Evolutionary conservation across 768 basidiomycete species (phyloP).

Genomic region (Gloeostereum incarnatum): DNA sequence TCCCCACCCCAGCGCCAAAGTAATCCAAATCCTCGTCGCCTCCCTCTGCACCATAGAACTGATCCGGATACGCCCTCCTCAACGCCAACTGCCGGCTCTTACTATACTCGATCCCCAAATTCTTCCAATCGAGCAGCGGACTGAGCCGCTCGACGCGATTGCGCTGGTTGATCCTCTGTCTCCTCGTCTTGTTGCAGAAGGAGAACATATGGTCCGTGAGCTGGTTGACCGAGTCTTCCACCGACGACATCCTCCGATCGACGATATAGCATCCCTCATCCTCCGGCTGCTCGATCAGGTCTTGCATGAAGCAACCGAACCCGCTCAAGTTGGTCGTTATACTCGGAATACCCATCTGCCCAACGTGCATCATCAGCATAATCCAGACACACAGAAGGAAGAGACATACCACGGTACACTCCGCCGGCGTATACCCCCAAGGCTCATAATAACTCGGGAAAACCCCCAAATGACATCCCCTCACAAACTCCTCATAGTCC

Average conservation of each 20-base stretch:
- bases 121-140: slow-evolving; percentile 97
- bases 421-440: slow-evolving; percentile 95
- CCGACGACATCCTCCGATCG: slow-evolving; percentile 80
- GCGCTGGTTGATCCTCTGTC: slow-evolving; percentile 97
- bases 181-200: slow-evolving; percentile 77
- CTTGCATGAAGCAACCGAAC: slow-evolving; percentile 98
- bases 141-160: slow-evolving; percentile 94
- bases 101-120: slow-evolving; percentile 92
- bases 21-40: slow-evolving; percentile 30
- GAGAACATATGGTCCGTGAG: slow-evolving; percentile 67
- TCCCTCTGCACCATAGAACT: slow-evolving; percentile 59
- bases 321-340: slow-evolving; percentile 97
- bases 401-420: slow-evolving; percentile 86
- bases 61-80: slow-evolving; percentile 90
- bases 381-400: not conserved
- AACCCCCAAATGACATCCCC: slow-evolving; percentile 96
- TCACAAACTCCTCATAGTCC: slow-evolving; percentile 98
- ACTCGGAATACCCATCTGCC: slow-evolving; percentile 93
- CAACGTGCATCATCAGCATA: slow-evolving; percentile 5
- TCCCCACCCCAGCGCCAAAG: slow-evolving; percentile 57
- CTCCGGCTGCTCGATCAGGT: slow-evolving; percentile 88
- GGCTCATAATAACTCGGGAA: slow-evolving; percentile 98
- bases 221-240: slow-evolving; percentile 87
- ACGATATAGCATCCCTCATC: slow-evolving; percentile 98
- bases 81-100: slow-evolving; percentile 91